phyloP scores from a whole-genome alignment of 2,329 filamentous ascomycete species.

The Beauveria sp. region DNA sequence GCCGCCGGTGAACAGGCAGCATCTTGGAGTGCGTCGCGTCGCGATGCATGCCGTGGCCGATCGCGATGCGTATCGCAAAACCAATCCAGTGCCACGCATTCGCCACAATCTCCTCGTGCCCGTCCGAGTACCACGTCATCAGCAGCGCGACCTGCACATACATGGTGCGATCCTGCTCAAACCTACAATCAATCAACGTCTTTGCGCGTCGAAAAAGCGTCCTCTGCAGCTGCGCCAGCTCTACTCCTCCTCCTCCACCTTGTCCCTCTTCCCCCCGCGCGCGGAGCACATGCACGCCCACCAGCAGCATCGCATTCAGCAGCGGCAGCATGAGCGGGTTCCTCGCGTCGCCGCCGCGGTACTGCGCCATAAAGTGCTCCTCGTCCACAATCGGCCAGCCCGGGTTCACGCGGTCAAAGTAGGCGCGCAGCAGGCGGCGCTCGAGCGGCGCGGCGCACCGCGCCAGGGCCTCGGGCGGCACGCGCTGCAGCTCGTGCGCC shows the following conservation, averaged over 20 bases:
- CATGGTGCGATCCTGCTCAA: slow-evolving; percentile 45
- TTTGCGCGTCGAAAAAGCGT: slow-evolving; percentile 46
- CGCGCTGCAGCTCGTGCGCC: slow-evolving; percentile 25
- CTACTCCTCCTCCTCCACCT: not conserved
- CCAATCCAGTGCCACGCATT: slow-evolving; percentile 48
- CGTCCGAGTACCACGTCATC: slow-evolving; percentile 48
- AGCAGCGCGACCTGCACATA: slow-evolving; percentile 48
- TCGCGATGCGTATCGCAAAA: slow-evolving; percentile 42
- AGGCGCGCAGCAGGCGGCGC: slow-evolving; percentile 42
- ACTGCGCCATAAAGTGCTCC: slow-evolving; percentile 42
- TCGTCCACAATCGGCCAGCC: slow-evolving; percentile 46
- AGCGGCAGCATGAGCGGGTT: slow-evolving; percentile 40
- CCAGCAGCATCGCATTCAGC: slow-evolving; percentile 42
- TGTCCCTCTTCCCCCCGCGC: slow-evolving; percentile 14
- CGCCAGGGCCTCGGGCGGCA: slow-evolving; percentile 39
- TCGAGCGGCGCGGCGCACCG: slow-evolving; percentile 34
- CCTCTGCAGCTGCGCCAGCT: slow-evolving; percentile 25
- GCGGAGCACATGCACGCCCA: slow-evolving; percentile 42
- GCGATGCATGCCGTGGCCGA: slow-evolving; percentile 46
- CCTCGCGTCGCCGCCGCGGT: slow-evolving; percentile 35
- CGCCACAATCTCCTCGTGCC: slow-evolving; percentile 45
- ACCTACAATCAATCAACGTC: slow-evolving; percentile 43
- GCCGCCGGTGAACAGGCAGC: slow-evolving; percentile 23
- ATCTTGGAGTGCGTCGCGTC: slow-evolving; percentile 24
- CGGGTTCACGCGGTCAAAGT: slow-evolving; percentile 42